Evolutionary conservation across 768 basidiomycete genomes (phyloP).

Genomic region (Jaapia argillacea): DNA sequence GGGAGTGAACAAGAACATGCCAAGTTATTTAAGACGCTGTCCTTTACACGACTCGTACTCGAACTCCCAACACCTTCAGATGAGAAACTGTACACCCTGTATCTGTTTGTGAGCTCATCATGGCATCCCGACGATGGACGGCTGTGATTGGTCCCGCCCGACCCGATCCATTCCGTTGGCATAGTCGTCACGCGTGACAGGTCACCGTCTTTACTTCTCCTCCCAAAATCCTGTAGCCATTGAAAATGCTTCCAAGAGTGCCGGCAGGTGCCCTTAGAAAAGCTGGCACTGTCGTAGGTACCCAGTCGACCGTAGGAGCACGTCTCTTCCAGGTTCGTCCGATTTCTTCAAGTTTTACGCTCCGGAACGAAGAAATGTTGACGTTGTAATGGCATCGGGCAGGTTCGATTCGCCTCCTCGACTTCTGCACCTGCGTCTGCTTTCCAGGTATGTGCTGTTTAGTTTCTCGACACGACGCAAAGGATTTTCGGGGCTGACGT

Average conservation of each 20-base stretch:
- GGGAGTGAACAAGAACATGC: no score
- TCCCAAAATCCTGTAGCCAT: slow-evolving; percentile 31
- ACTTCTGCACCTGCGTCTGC: slow-evolving; percentile 42
- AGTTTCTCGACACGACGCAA: not conserved
- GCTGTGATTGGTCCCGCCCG: no score
- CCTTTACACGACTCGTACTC: no score
- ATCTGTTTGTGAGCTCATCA: no score
- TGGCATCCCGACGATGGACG: no score
- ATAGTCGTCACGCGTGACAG: slow-evolving; percentile 34
- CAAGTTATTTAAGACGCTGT: no score
- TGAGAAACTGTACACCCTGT: no score
- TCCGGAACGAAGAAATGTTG: slow-evolving; percentile 6
- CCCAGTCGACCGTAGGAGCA: slow-evolving; percentile 37
- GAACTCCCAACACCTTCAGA: no score
- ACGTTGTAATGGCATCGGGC: slow-evolving; percentile 18
- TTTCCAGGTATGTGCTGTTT: slow-evolving; percentile 45
- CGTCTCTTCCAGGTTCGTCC: slow-evolving; percentile 41
- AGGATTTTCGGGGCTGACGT: slow-evolving; percentile 2
- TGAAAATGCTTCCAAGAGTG: slow-evolving; percentile 80
- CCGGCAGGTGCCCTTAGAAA: slow-evolving; percentile 62
- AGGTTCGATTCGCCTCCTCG: slow-evolving; percentile 69
- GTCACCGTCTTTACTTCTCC: slow-evolving; percentile 22
- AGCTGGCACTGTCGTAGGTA: slow-evolving; percentile 34
- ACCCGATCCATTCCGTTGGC: slow-evolving; percentile 1
- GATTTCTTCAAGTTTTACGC: not conserved